These are phyloP conservation scores for Psilocybe sp. DNA, from an alignment of 768 basidiomycete genomes.

Conservation along the genomic window DNA sequence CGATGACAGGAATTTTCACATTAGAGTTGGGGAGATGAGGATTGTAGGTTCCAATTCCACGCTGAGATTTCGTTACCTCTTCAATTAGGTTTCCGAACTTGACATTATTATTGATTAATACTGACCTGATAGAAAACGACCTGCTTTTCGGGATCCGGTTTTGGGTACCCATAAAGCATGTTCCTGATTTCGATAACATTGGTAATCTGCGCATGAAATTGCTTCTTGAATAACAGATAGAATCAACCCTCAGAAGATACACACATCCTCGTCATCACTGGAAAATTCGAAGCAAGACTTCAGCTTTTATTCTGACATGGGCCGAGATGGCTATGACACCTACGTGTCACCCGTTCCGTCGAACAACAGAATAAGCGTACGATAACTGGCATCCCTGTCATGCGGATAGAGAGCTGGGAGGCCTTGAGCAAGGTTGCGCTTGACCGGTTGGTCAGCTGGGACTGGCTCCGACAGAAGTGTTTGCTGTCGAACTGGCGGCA, in stretches of 20 bases:
- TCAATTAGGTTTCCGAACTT: background rate
- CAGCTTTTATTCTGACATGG: background rate
- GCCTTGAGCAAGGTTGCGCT: too few species aligned
- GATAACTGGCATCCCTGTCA: conserved; percentile 7
- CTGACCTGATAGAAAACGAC: conserved; percentile 14
- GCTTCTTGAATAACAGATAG: background rate
- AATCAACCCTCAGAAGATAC: background rate
- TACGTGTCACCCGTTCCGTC: conserved; percentile 18
- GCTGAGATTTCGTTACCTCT: background rate
- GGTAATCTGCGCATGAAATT: conserved; percentile 7
- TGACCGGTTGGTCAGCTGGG: too few species aligned
- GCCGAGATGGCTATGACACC: background rate
- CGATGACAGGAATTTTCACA: conserved; percentile 8
- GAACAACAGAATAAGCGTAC: conserved; percentile 14
- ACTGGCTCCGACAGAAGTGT: too few species aligned
- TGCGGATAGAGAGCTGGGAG: background rate
- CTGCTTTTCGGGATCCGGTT: conserved; percentile 8
- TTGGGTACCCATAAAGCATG: conserved; percentile 5
- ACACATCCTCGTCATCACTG: conserved; percentile 9
- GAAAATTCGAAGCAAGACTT: background rate
- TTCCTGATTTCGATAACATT: conserved; percentile 17
- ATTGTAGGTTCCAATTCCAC: conserved; percentile 16
- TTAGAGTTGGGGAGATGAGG: conserved; percentile 9
- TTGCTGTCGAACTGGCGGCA: too few species aligned
- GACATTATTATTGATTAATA: background rate